Evolutionary conservation across 1,284 basidiomycete genomes (phyloP).

Genomic region (Tylopilus sp.): DNA sequence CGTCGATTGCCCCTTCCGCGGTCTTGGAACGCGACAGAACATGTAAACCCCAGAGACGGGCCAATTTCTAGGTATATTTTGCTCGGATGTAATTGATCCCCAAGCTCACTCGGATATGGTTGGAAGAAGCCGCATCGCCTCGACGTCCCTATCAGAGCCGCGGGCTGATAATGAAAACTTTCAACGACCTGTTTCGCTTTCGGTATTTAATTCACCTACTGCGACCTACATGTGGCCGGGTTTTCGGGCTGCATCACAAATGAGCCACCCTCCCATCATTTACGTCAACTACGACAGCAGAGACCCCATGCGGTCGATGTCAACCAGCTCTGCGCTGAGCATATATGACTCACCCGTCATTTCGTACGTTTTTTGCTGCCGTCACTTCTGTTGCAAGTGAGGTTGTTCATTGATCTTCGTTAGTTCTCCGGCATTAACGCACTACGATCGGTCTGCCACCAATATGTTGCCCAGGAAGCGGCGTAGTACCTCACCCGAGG

Average conservation of each 20-base stretch:
- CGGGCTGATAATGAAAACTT: constrained; percentile 24
- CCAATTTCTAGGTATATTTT: constrained; percentile 26
- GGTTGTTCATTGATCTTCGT: constrained; percentile 17
- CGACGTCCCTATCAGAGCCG: constrained; percentile 20
- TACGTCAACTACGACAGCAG: constrained; percentile 37
- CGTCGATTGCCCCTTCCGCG: constrained; percentile 34
- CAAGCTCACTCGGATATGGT: constrained; percentile 19
- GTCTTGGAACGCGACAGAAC: constrained; percentile 29
- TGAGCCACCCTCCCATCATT: constrained; percentile 37
- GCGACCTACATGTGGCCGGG: constrained; percentile 41
- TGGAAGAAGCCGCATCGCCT: constrained; percentile 25
- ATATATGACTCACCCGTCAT: constrained; percentile 28
- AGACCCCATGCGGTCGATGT: constrained; percentile 33
- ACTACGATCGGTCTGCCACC: constrained; percentile 28
- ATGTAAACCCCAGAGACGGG: constrained; percentile 24
- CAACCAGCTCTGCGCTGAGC: constrained; percentile 32
- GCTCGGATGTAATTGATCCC: constrained; percentile 3
- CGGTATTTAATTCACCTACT: constrained; percentile 39
- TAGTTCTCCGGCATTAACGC: constrained; percentile 31
- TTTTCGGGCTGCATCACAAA: constrained; percentile 38
- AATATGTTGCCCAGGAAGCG: constrained; percentile 33
- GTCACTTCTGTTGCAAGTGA: constrained; percentile 5
- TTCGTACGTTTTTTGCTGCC: constrained; percentile 27
- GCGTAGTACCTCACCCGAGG: constrained; percentile 33
- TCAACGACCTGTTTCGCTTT: constrained; percentile 36